Base-by-base conservation (phyloP, 805 yeast genomes). In the Komagataella kurtzmanii region DNA sequence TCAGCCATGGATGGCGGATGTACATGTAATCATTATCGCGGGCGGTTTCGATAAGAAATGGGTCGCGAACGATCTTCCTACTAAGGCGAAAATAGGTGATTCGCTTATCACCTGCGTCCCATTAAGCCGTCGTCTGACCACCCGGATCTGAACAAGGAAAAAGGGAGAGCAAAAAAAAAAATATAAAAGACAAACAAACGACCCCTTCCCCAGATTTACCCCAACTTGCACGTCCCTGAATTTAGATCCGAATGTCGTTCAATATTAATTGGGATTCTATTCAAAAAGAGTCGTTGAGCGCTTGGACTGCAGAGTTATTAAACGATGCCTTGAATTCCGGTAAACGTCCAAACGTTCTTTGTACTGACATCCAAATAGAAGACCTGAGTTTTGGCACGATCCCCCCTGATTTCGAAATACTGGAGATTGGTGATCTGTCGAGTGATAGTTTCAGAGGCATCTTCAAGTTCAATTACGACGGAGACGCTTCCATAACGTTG, bases 381-480 rank as follows among this genome's bases (percentile, higher is more conserved):
- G 88, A 84, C 55, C 72, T 86, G 44, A 75, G 81, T 58, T 82
- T 87, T 68, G 95, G 95, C 7, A 74, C 80, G 48, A 72, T 76
- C 24, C 81, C 93, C 1, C 95, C 95, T 1, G 70, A 74, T 52
- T 79, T 86, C 54, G 95, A 86, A 64, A 83, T 87, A 44, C 68
- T 86, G 54, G 95, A 86, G 60, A 83, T 86, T 56, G 95, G 95
- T 4, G 95, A 87, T 61, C 65, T 87, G 40, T 93, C 81, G 6
- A 72, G 70, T 24, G 93, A 86, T 65, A 67, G 86, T 54, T 87
- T 86, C 60, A 71, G 93, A 53, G 95, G 95, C 1, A 87, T 86
- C 18, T 87, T 86, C 71, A 86, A 85, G 59, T 75, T 86, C 55
- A 80, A 77, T 57, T 86, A 87, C 62, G 70, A 72, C 48, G 95